Base-by-base conservation (phyloP, 192 early-diverging fungal species). In the Fimicolochytrium jonesii region DNA sequence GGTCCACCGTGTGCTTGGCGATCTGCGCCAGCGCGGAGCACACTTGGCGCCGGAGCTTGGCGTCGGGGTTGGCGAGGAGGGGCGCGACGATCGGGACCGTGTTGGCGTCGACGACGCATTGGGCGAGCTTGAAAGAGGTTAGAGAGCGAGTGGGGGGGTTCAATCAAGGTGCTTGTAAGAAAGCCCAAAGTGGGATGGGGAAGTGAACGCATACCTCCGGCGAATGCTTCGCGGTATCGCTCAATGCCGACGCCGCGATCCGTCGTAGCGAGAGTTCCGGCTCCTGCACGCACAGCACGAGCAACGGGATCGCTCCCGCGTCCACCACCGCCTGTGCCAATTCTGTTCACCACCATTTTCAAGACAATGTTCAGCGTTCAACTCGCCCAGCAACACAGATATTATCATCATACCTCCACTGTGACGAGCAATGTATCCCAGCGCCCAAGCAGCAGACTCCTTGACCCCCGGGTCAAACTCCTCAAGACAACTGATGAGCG, bases 381-480 rank as follows among this genome's bases (percentile, higher is more conserved):
- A n/a, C n/a, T n/a, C n/a, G n/a, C n/a, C n/a, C n/a, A n/a, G n/a
- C n/a, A n/a, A n/a, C n/a, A n/a, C n/a, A n/a, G n/a, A n/a, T n/a
- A n/a, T n/a, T n/a, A n/a, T 25, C 10, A 3, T 0, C 59, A 28
- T 52, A 80, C 80, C 82, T 20, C 67, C 70, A 54, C 76, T 84
- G 47, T 84, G 82, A 45, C 77, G 56, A 15, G 82, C 79, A 72
- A 84, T 79, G 57, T 84, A 84, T 15, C 82, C 82, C 4, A 84
- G 57, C 10, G 82, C 82, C 82, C 82, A 84, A 0, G 79, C 79
- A 4, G 82, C 79, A 11, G 70, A 63, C 44, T 84, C 82, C 51
- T 82, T 84, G 42, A 84, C 82, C 6, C 77, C 74, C 9, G 82
- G 79, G 66, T 84, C 82, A 67, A 84, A 82, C 66, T 84, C 82